phyloP scores from a whole-genome alignment of 164 flowering plant species.

The Stephania japonica region DNA sequence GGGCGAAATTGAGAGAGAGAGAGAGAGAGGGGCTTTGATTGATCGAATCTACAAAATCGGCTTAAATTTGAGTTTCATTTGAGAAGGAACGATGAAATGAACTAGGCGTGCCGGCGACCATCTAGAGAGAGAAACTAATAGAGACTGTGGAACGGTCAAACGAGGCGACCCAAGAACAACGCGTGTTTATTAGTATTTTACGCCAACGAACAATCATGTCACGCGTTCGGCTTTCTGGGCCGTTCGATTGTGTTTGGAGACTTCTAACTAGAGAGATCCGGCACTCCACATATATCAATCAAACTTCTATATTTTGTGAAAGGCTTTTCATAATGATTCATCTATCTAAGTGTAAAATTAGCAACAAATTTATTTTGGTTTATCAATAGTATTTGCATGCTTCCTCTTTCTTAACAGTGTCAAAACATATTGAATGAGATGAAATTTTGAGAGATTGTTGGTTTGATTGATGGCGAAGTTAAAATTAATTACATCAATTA shows the following conservation, averaged over 20 bases:
- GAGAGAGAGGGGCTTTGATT: background rate
- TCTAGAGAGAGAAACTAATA: background rate
- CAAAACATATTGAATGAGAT: too few species aligned
- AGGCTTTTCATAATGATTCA: too few species aligned
- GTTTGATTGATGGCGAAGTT: too few species aligned
- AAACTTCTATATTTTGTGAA: background rate
- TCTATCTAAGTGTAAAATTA: too few species aligned
- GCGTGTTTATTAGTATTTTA: background rate
- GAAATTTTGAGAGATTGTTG: too few species aligned
- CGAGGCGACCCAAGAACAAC: background rate
- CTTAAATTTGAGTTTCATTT: conserved; percentile 1
- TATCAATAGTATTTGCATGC: too few species aligned
- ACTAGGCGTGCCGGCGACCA: background rate
- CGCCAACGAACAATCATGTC: background rate
- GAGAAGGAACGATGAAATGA: background rate
- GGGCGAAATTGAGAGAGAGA: too few species aligned
- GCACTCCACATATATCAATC: background rate
- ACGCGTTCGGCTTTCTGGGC: background rate
- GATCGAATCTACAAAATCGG: background rate
- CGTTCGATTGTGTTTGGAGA: background rate
- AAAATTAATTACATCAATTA: too few species aligned
- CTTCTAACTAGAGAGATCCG: too few species aligned
- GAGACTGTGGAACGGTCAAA: background rate
- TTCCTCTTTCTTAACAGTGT: too few species aligned
- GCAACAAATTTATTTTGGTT: too few species aligned